Evolutionary conservation across 2,329 filamentous ascomycete species (phyloP).

Genomic region (Sporothrix curviconia): DNA sequence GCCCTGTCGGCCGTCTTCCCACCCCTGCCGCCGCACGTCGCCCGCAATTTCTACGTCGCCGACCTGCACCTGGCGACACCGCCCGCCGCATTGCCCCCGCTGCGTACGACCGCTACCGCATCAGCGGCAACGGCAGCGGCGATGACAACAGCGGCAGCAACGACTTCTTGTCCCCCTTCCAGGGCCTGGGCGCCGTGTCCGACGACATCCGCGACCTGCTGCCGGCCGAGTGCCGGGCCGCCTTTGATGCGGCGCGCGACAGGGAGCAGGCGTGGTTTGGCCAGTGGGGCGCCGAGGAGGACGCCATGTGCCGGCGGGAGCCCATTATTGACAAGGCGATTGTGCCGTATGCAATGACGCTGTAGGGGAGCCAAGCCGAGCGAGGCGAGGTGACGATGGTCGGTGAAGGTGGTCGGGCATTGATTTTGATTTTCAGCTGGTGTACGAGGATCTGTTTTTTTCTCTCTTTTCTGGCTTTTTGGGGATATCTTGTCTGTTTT

Average conservation of each 20-base stretch:
- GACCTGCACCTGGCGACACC: slow-evolving; percentile 50
- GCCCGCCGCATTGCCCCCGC: slow-evolving; percentile 37
- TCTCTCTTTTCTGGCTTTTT: not conserved
- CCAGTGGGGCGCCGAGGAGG: slow-evolving; percentile 64
- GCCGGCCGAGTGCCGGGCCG: slow-evolving; percentile 62
- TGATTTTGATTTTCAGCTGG: not conserved
- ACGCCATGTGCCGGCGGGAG: slow-evolving; percentile 44
- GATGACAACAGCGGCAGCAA: slow-evolving; percentile 16
- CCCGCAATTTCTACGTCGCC: slow-evolving; percentile 51
- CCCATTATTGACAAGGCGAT: slow-evolving; percentile 59
- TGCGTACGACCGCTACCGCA: slow-evolving; percentile 36
- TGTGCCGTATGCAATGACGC: slow-evolving; percentile 48
- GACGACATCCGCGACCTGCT: slow-evolving; percentile 61
- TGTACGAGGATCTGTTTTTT: too few relatives aligned
- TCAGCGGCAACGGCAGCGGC: slow-evolving; percentile 23
- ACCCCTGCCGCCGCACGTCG: slow-evolving; percentile 41
- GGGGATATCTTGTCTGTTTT: too few relatives aligned
- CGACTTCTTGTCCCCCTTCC: slow-evolving; percentile 46
- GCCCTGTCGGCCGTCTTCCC: slow-evolving; percentile 35
- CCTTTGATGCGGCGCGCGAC: slow-evolving; percentile 61
- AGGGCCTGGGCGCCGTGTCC: slow-evolving; percentile 57
- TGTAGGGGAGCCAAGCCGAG: slow-evolving; percentile 11
- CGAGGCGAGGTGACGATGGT: not conserved
- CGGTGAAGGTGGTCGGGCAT: not conserved
- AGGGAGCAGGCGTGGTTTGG: slow-evolving; percentile 66